Base-by-base conservation (phyloP, 441 rosid species). In the Croton laevigatus region DNA sequence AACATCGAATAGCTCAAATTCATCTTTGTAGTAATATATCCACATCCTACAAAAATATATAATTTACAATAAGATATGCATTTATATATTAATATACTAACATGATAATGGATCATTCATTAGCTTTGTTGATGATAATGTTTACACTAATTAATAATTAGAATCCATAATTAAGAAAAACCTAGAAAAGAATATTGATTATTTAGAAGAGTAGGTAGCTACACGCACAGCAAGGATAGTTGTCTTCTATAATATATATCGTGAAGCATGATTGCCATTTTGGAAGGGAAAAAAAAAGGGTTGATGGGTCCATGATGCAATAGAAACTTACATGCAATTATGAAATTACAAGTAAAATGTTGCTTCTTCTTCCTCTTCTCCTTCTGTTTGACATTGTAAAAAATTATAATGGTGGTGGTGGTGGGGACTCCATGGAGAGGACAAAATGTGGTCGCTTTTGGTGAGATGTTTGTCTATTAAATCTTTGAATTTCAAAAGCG, bases 161-260 rank as follows among this genome's bases (percentile, higher is more conserved):
- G 32, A 27, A 27, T 1, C 32, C 32, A 27, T 27, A 27, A 27
- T 27, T 27, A 27, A 27, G 32, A 27, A 27, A 27, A 27, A 27
- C 32, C 32, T 27, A 27, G 32, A 27, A 27, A 27, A 27, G 32
- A 27, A 27, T 27, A 27, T 1, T 27, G 46, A 4, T 6, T 54
- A n/a, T 23, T 20, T 54, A 17, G 58, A 38, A 55, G 40, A 38
- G 14, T 2, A n/a, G 37, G 16, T 17, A 40, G 16, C 14, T 44
- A 27, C 40, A 54, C 65, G 70, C 75, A 48, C 70, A 73, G 80
- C 22, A 22, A 10, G 42, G 76, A 75, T 80, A 78, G 80, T 68
- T 68, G 78, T 73, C 64, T n/a, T n/a, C n/a, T n/a, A n/a, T n/a
- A n/a, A n/a, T n/a, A 42, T 36, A 16, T n/a, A 63, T 61, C n/a